Evolutionary conservation across 345 rosid species (phyloP).

Genomic region (Eucalyptus cloeziana): DNA sequence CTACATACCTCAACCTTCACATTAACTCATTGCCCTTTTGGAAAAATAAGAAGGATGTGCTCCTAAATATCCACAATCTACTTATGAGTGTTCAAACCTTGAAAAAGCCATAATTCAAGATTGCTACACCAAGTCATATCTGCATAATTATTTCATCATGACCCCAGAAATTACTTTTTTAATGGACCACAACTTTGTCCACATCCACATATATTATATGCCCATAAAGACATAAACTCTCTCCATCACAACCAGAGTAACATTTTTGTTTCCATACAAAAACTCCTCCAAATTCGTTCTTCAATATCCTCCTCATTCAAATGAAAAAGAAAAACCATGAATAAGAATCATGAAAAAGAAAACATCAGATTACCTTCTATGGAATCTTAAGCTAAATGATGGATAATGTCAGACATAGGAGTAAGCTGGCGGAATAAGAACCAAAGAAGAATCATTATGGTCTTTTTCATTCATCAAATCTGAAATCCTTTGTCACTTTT

Average conservation of each 20-base stretch:
- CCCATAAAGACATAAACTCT: not conserved
- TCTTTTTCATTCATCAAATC: not conserved
- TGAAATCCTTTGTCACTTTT: not conserved
- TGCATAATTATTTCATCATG: not conserved
- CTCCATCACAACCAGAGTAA: not conserved
- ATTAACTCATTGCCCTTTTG: not conserved
- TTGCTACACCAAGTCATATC: not conserved
- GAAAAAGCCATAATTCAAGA: not conserved
- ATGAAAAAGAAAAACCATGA: not conserved
- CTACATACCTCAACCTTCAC: not conserved
- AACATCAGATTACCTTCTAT: not conserved
- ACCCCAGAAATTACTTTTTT: not conserved
- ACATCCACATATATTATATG: not conserved
- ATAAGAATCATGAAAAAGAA: not conserved
- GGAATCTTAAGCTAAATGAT: not conserved
- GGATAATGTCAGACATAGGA: not conserved
- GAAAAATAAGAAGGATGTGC: not conserved
- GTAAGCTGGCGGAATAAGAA: not conserved
- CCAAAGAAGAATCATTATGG: not conserved
- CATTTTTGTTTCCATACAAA: not conserved
- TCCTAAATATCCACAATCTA: not conserved
- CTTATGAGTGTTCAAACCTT: not conserved
- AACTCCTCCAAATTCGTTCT: not conserved
- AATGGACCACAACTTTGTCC: not conserved
- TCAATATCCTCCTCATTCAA: not conserved